Base-by-base conservation (phyloP, 306 rosid species). In the Begonia masoniana region DNA sequence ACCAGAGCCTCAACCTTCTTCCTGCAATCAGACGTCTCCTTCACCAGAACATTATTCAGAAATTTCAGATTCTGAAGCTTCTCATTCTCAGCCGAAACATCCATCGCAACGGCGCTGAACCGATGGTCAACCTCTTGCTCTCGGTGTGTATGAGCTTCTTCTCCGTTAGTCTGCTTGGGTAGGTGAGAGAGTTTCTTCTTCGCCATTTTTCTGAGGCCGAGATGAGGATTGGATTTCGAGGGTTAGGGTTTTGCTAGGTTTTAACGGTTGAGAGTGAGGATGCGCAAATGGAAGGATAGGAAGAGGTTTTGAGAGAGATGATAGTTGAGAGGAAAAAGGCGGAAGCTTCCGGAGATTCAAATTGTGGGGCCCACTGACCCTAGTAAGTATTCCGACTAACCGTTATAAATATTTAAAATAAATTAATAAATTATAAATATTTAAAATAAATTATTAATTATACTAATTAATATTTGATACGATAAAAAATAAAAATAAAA, bases 61-160 rank as follows among this genome's bases (percentile, higher is more conserved):
- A 78, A 61, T 65, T 78, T 85, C 70, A 89, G 84, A 46, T 45
- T 80, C 65, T 67, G 64, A 31, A 89, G 49, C 78, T 85, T 79
- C 41, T 7, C 39, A 31, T 31, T 31, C 39, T 62, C 62, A 0
- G 66, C 52, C 15, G 83, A 16, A 58, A 66, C 78, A 13, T 72
- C 83, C 62, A 64, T 54, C 50, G 73, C 24, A 31, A 31, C 39
- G 23, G 72, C 10, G 26, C 9, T 63, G 39, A 45, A 47, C 15
- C 43, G 56, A 4, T 45, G 31, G 4, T 41, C 50, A 13, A 16
- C 50, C 3, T 42, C 13, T 10, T 9, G 41, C 8, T 67, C 57
- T 6, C 52, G 67, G 14, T 60, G 57, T 4, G n/a, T 41, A 14
- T 3, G 24, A 46, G 68, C 57, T 17, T 54, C 57, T 10, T 55